Conservation (phyloP, 352 stramenopile genomes). For the Globisporangium cystogenes region DNA sequence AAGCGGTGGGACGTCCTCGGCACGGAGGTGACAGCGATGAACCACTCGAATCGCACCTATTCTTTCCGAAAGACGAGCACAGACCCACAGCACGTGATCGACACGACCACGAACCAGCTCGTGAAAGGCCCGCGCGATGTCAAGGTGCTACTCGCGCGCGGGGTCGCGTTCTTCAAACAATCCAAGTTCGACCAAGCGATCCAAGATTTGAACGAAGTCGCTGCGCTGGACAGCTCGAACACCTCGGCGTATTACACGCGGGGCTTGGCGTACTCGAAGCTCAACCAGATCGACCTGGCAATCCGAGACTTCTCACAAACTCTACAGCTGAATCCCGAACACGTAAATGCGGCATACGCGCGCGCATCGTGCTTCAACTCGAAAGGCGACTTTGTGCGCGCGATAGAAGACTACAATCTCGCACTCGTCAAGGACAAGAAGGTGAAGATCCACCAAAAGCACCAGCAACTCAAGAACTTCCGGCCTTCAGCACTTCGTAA, state of each 20-base stretch:
- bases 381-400: slow-evolving; percentile 74
- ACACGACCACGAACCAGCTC: slow-evolving; percentile 65
- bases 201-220: slow-evolving; percentile 43
- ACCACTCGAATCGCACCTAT: slow-evolving; percentile 66
- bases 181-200: slow-evolving; percentile 43
- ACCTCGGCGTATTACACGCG: slow-evolving; percentile 63
- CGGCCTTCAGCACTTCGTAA: slow-evolving; percentile 14
- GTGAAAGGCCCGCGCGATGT: slow-evolving; percentile 44
- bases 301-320: slow-evolving; percentile 76
- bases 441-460: slow-evolving; percentile 17
- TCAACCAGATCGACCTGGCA: slow-evolving; percentile 62
- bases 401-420: slow-evolving; percentile 90
- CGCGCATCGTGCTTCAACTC: slow-evolving; percentile 85
- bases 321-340: slow-evolving; percentile 75
- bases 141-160: slow-evolving; percentile 68
- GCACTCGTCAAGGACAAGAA: slow-evolving; percentile 78
- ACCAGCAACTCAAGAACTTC: slow-evolving; percentile 29
- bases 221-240: slow-evolving; percentile 40
- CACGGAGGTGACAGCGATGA: slow-evolving; percentile 56
- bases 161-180: slow-evolving; percentile 78
- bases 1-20: slow-evolving; percentile 78
- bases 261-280: slow-evolving; percentile 61
- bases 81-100: slow-evolving; percentile 73
- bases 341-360: slow-evolving; percentile 86
- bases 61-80: slow-evolving; percentile 61